A percentile compares a stretch with the other conserved stretches of the same genome.
phyloP scores from a whole-genome alignment of 192 early-diverging fungal species.

The Backusella circina region DNA sequence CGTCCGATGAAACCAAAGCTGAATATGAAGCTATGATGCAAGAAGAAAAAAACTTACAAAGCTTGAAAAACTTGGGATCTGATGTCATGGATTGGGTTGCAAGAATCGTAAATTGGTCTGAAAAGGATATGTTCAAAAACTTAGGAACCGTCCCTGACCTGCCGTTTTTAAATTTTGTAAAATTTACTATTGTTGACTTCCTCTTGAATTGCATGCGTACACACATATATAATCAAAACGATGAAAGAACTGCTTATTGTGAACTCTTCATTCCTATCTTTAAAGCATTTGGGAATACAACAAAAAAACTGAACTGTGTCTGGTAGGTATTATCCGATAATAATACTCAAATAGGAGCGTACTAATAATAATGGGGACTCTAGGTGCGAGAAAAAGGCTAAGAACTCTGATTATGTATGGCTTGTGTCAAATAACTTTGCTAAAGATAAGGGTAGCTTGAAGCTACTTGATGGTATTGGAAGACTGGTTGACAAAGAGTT shows the following conservation, averaged over 20 bases:
- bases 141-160: background rate
- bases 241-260: constrained; percentile 7
- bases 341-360: background rate
- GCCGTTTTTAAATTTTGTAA: background rate
- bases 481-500: background rate
- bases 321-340: background rate
- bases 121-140: background rate
- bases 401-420: constrained; percentile 6
- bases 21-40: constrained; percentile 1
- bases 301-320: background rate
- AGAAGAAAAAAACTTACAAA: background rate
- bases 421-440: background rate
- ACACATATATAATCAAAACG: background rate
- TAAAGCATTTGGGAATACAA: constrained; percentile 2
- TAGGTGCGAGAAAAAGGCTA: constrained; percentile 6
- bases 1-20: background rate
- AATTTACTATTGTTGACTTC: constrained; percentile 8
- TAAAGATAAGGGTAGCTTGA: constrained; percentile 2
- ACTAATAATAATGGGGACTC: background rate
- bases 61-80: background rate
- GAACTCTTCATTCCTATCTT: constrained; percentile 3
- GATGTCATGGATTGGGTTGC: background rate
- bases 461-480: constrained; percentile 8
- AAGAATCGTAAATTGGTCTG: background rate
- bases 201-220: background rate